Conservation (phyloP, 140 eudicot genomes). For the Oenanthe javanica region DNA sequence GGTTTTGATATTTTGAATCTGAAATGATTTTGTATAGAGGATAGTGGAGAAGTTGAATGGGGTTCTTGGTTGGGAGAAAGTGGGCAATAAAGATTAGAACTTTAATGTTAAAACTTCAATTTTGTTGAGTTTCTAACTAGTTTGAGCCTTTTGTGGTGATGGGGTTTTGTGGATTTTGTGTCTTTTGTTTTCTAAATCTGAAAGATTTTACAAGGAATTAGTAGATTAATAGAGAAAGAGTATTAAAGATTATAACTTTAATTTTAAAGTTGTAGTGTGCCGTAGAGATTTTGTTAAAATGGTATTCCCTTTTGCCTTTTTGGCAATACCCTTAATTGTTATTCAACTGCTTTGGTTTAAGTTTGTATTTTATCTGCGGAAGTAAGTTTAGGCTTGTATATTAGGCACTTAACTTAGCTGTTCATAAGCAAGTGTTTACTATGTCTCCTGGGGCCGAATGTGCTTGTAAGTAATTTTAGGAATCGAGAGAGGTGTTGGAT, state of each 20-base stretch:
- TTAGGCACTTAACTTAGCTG: background rate
- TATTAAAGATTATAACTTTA: background rate
- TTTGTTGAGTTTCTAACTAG: background rate
- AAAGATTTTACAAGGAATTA: background rate
- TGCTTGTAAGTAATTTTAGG: background rate
- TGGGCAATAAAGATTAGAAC: background rate
- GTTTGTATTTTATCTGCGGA: background rate
- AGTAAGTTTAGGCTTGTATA: background rate
- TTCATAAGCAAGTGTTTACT: background rate
- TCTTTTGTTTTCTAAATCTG: background rate
- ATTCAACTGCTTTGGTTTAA: background rate
- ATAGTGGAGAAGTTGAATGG: background rate
- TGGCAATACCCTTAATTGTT: background rate
- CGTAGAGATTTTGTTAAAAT: background rate
- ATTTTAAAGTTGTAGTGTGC: background rate
- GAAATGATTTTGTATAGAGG: background rate
- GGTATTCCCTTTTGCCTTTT: background rate
- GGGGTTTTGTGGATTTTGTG: background rate
- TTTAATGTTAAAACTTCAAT: background rate
- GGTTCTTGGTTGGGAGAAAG: conserved; percentile 3
- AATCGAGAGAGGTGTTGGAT: background rate
- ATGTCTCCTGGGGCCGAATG: background rate
- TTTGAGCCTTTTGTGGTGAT: background rate
- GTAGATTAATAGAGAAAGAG: background rate
- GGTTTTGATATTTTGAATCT: background rate